A percentile compares a stretch with the other conserved stretches of the same genome.
These are phyloP conservation scores for cucumber (Cucumis sativus) DNA, from an alignment of 306 rosid genomes.

Conservation along the genomic window Cucumber_9930_V3 NC_026655.2:22521501-22522000, in stretches of 20 bases:
- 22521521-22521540: constrained; percentile 93
- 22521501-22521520: constrained; percentile 79
- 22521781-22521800: constrained; percentile 67
- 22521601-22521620: not conserved
- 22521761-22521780: constrained; percentile 94
- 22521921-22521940: constrained; percentile 81
- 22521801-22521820: not conserved
- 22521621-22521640: not conserved
- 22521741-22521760: constrained; percentile 96
- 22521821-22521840: not conserved
- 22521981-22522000: not conserved
- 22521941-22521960: constrained; percentile 35
- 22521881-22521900: constrained; percentile 73
- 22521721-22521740: constrained; percentile 87
- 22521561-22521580: constrained; percentile 12
- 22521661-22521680: constrained; percentile 89
- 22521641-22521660: not conserved
- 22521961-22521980: not conserved
- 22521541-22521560: constrained; percentile 15
- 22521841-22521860: not conserved
- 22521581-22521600: not conserved
- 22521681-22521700: constrained; percentile 98
- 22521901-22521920: constrained; percentile 89
- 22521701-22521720: constrained; percentile 89
- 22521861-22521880: constrained; percentile 69